Conservation (phyloP, 225 moss, liverwort and hornwort species). For the Marchantia polymorpha region DNA sequence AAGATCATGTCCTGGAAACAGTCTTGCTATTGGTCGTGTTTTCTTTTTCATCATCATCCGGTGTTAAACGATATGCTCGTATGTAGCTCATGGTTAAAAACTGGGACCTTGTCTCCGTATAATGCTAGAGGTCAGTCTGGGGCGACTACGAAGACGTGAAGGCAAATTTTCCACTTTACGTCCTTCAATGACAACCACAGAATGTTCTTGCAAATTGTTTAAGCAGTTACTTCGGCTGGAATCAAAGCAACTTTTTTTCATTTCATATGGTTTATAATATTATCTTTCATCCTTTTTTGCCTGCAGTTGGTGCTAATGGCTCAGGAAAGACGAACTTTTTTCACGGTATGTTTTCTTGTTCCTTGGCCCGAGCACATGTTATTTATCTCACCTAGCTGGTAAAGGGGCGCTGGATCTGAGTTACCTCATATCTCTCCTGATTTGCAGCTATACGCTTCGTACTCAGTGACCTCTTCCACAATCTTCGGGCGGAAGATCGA, state of each 20-base stretch:
- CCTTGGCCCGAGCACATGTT: background rate
- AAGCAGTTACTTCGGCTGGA: too few relatives aligned
- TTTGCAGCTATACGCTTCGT: constrained; percentile 84
- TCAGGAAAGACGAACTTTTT: constrained; percentile 97
- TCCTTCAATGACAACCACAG: too few relatives aligned
- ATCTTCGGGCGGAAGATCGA: constrained; percentile 89
- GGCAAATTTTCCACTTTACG: too few relatives aligned
- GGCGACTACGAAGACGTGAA: background rate
- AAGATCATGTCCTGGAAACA: too few relatives aligned
- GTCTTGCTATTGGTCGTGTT: too few relatives aligned
- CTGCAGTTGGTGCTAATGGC: constrained; percentile 90
- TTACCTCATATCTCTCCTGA: background rate
- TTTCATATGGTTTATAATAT: too few relatives aligned
- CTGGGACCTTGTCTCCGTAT: too few relatives aligned
- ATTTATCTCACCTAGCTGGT: background rate
- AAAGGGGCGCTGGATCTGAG: background rate
- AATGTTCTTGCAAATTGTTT: too few relatives aligned
- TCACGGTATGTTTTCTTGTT: constrained; percentile 51
- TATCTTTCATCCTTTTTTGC: background rate
- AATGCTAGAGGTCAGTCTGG: background rate
- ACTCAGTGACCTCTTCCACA: constrained; percentile 90
- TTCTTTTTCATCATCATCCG: too few relatives aligned
- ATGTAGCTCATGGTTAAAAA: background rate
- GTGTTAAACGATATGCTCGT: background rate
- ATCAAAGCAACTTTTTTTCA: too few relatives aligned